Evolutionary conservation across 2,329 filamentous ascomycete genomes (phyloP), one percentile per base, ranked within the genome.

Genomic region (Clonostachys rosea): DNA sequence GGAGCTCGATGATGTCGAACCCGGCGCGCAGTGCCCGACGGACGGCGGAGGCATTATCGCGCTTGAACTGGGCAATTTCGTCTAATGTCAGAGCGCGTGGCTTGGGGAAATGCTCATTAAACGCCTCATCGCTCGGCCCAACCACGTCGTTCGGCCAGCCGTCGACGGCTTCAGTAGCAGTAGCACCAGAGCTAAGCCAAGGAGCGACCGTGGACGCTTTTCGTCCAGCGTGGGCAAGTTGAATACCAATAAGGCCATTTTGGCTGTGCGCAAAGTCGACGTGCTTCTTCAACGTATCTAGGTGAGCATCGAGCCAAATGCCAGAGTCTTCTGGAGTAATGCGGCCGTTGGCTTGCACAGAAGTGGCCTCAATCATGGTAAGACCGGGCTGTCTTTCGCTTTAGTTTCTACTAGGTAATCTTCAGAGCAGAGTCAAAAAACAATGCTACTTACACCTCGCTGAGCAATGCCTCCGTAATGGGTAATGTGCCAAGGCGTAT

Each of bases 181-280:
- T 49, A 13, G 57, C 70, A 51, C 77, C 67, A 6, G 75, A 70
- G 74, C 75, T 78, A 87, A 88, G 61, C 83, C 84, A 89, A 1
- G 78, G 77, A 0, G 79, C 72, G 9, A 78, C 59, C 3, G 68
- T 76, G 57, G 68, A 74, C 2, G 76, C 78, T 62, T 84, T 84
- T 44, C 81, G 71, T 4, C 89, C 89, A 1, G 87, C 88, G 59
- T 94, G 89, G 2, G 68, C 86, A 6, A 92, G 73, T 66, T 94
- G 87, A 48, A 91, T 82, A 34, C 76, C 86, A 44, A 89, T 81
- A 42, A 83, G 76, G 59, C 86, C 82, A 58, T 69, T 73, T 50
- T 77, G 74, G 34, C 62, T 62, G 57, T 76, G 75, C 14, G 40
- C 40, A 48, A 87, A 88, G 40, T 87, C 83, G 6, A 83, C 74